A percentile compares a stretch with the other conserved stretches of the same genome.
Evolutionary conservation across 1,284 basidiomycete genomes (phyloP).

Genomic region (Apiotrichum gamsii): DNA sequence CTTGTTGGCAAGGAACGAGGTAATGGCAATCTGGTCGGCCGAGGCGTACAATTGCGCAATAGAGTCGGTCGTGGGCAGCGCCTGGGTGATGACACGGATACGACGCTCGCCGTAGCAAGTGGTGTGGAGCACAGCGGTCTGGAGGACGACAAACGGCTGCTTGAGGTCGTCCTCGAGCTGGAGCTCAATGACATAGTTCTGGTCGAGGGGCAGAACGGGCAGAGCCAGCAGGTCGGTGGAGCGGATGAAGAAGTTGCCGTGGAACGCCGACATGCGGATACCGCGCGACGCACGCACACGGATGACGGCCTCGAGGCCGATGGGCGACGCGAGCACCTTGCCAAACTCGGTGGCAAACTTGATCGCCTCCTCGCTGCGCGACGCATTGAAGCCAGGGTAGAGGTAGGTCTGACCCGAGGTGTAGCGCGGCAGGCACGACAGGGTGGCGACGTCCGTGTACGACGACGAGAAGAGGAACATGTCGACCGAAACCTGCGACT

Average conservation of each 20-base stretch:
- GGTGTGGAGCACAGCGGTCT: conserved; percentile 93
- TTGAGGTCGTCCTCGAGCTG: conserved; percentile 96
- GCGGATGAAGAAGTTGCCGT: conserved; percentile 98
- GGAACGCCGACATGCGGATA: conserved; percentile 93
- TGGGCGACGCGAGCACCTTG: conserved; percentile 83
- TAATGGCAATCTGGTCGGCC: conserved; percentile 88
- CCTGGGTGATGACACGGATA: conserved; percentile 90
- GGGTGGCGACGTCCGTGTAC: conserved; percentile 91
- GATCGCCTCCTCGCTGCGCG: conserved; percentile 86
- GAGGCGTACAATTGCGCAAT: conserved; percentile 92
- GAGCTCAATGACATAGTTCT: conserved; percentile 94
- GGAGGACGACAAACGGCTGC: conserved; percentile 87
- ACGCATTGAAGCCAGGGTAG: conserved; percentile 96
- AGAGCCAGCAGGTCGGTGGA: conserved; percentile 95
- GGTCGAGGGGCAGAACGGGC: conserved; percentile 92
- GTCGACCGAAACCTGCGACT: conserved; percentile 94
- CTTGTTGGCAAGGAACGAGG: conserved; percentile 88
- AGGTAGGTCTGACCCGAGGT: conserved; percentile 98
- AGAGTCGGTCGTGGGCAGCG: conserved; percentile 85
- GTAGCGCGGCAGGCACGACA: conserved; percentile 79
- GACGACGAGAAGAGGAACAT: conserved; percentile 95
- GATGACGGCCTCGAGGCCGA: conserved; percentile 96
- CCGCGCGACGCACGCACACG: conserved; percentile 92
- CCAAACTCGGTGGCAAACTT: conserved; percentile 98
- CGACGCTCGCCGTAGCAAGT: conserved; percentile 93